Base-by-base conservation (phyloP, 2,329 filamentous ascomycete species). In the Sporothrix sp. region DNA sequence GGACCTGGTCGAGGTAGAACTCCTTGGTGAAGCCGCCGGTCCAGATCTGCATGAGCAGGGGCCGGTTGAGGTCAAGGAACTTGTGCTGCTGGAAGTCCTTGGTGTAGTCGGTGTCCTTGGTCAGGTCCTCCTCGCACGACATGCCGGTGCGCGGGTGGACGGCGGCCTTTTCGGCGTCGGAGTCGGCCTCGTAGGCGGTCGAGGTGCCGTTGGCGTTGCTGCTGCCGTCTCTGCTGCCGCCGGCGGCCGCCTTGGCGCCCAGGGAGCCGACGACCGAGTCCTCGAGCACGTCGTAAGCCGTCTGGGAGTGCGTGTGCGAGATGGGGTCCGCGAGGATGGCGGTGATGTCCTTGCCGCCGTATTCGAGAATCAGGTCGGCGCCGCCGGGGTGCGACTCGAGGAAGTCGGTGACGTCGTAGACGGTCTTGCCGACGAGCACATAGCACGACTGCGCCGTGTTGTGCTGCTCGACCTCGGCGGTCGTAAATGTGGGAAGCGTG, bases 1-100 rank as follows among this genome's bases (percentile, higher is more conserved):
- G 93, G 48, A 98, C 87, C 66, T 98, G 93, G 59, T 96, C 84
- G 21, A 98, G 77, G 63, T 98, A 98, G 64, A 98, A 98, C n/a
- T 87, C 81, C 66, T 96, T 98, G 65, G 72, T 81, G 70, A 97
- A 98, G 27, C 85, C 86, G 42, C 90, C 85, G 57, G 72, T 77
- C 85, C 87, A 96, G 37, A 98, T 79, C 68, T 98, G 93, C 67
- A 84, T 75, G 50, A 98, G 75, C 50, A 98, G 75, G 7, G 93
- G 91, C 61, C 77, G 81, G 69, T 78, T 85, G 52, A 98, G 76
- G 63, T 98, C 91, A 54, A 98, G 75, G 62, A 98, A 98, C 68
- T 95, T 94, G 77, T 97, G 84, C 52, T 77, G 85, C 68, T 87
- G 86, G 73, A 85, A 98, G 64, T 98, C 93, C 40, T 68, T 67